Percentiles rank a stretch among this genome's conserved stretches.
phyloP scores from a whole-genome alignment of 352 stramenopile species.

The Phytopythium chamaehyphon region DNA sequence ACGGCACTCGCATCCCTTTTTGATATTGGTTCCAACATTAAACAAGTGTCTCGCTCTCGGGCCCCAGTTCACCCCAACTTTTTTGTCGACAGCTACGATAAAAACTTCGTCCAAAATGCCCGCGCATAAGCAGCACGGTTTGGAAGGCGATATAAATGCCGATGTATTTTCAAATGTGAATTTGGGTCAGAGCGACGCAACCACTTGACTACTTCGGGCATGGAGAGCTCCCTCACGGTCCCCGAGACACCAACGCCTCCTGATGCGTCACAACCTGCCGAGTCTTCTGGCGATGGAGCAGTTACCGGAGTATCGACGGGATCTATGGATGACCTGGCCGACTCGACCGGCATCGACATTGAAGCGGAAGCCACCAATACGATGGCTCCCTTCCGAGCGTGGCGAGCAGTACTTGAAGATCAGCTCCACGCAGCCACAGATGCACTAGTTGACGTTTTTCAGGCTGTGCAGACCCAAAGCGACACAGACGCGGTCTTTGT shows the following conservation, averaged over 20 bases:
- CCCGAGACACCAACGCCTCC: not conserved
- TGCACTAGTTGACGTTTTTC: constrained; percentile 23
- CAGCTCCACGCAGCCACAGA: constrained; percentile 19
- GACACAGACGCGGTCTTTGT: constrained; percentile 55
- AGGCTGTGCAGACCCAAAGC: constrained; percentile 42
- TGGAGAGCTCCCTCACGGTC: too few relatives aligned
- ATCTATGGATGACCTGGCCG: not conserved
- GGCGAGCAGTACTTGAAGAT: constrained; percentile 30
- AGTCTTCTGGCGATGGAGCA: not conserved
- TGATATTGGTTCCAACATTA: too few relatives aligned
- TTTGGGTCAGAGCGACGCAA: too few relatives aligned
- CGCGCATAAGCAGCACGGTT: too few relatives aligned
- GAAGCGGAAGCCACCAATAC: not conserved
- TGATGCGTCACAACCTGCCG: not conserved
- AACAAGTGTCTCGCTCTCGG: too few relatives aligned
- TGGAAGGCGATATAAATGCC: too few relatives aligned
- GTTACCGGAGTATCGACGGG: not conserved
- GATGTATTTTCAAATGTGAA: too few relatives aligned
- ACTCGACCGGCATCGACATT: not conserved
- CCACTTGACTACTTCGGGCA: too few relatives aligned
- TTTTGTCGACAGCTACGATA: too few relatives aligned
- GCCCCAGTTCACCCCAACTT: too few relatives aligned
- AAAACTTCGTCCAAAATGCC: too few relatives aligned
- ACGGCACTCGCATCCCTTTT: too few relatives aligned
- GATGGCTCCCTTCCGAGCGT: constrained; percentile 19